Evolutionary conservation across 148 eudicot species (phyloP), one percentile per base, ranked within the genome.

Genomic region (Fagopyrum tataricum): DNA sequence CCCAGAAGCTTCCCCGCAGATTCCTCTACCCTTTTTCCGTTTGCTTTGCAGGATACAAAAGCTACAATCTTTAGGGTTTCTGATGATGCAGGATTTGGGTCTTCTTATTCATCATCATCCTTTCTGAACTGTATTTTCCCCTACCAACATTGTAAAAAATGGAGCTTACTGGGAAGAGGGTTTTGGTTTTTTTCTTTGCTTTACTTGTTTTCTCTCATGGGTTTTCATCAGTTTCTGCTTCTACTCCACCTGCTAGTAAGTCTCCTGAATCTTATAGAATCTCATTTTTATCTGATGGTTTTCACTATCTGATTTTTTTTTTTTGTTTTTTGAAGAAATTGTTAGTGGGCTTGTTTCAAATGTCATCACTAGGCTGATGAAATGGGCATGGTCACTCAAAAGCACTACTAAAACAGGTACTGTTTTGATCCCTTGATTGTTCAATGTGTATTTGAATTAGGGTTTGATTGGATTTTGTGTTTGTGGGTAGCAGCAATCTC

Each of bases 311-410:
- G 21, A 41, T 69, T 82, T 73, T 59, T 76, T 20, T 23, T 71
- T 31, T 72, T 41, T 55, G 6, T 69, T 49, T 26, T 58, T 49
- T 81, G 86, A 90, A 94, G 98, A 85, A 78, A 83, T 91, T 81
- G 91, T 91, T 31, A 80, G 84, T 88, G 98, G 97, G 80, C 80
- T 70, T 44, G 70, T 94, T 44, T 89, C 97, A 78, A 88, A 85
- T 80, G 87, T 84, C 26, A 46, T 88, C 10, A 81, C 96, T 71
- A 84, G 71, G 79, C 74, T 90, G 81, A 83, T 91, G 96, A 94
- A 88, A 84, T 91, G 96, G 93, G 67, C 81, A 41, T 85, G 87
- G 90, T 94, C 98, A 72, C 90, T 94, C 76, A 94, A 91, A 84
- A 68, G 90, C 53, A 85, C 87, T 64, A 83, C 97, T 59, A 94